A percentile compares a stretch with the other conserved stretches of the same genome.
These are phyloP conservation scores for Petunia axillaris DNA, from an alignment of 257 asterid species.

Conservation along the genomic window DNA sequence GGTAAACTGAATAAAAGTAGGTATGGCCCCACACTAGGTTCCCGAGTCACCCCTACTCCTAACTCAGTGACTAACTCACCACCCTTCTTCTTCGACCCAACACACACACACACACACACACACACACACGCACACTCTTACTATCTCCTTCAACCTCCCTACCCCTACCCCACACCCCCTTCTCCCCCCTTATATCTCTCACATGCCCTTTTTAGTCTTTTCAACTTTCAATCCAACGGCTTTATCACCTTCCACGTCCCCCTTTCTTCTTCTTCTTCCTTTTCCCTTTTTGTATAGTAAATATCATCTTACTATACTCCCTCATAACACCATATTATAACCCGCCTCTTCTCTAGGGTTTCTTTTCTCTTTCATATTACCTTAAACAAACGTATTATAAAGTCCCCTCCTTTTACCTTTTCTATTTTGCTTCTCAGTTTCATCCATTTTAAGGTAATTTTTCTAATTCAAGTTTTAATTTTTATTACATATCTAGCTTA, in stretches of 20 bases:
- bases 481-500: background rate
- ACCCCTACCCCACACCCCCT: background rate
- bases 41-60: constrained; percentile 21
- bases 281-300: background rate
- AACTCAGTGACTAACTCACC: constrained; percentile 26
- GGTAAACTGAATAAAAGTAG: too few species aligned
- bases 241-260: constrained; percentile 31
- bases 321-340: constrained; percentile 26
- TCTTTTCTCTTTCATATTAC: constrained; percentile 12
- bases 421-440: background rate
- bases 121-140: background rate
- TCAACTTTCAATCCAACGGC: constrained; percentile 41
- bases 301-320: background rate
- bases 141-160: background rate
- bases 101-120: constrained; percentile 4
- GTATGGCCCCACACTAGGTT: too few species aligned
- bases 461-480: background rate
- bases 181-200: constrained; percentile 20
- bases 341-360: constrained; percentile 39
- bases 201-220: constrained; percentile 39
- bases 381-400: background rate
- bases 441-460: constrained; percentile 13
- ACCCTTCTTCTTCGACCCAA: constrained; percentile 25
- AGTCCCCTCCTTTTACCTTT: background rate
- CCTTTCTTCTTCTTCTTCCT: constrained; percentile 31